Percentiles rank a stretch among this genome's conserved stretches.
These are phyloP conservation scores for Fusarium camptoceras DNA, from an alignment of 2,329 filamentous ascomycete genomes.

Conservation along the genomic window DNA sequence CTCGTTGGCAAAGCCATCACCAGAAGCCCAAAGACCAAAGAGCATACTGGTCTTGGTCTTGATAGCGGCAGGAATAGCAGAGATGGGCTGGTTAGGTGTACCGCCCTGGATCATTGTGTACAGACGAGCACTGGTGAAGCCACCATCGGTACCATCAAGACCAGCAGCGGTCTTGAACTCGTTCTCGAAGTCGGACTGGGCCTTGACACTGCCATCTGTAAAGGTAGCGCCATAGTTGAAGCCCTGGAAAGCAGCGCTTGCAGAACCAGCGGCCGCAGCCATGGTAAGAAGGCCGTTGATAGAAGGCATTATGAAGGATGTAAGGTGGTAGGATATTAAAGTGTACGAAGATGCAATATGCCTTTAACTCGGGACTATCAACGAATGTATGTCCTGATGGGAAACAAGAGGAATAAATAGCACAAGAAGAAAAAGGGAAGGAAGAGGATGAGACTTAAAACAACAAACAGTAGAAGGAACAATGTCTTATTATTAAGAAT, in stretches of 20 bases:
- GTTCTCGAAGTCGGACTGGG: conserved; percentile 73
- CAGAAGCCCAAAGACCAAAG: conserved; percentile 86
- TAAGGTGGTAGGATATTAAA: neutral
- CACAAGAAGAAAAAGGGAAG: conserved; percentile 1
- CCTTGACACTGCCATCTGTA: conserved; percentile 69
- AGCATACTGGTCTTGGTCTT: conserved; percentile 81
- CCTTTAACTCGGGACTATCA: conserved; percentile 8
- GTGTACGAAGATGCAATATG: neutral
- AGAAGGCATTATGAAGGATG: conserved; percentile 49
- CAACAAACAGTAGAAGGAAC: neutral
- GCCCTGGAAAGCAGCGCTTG: conserved; percentile 64
- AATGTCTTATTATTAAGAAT: conserved; percentile 6
- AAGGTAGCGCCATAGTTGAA: conserved; percentile 80
- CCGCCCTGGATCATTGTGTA: conserved; percentile 81
- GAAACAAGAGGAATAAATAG: conserved; percentile 1
- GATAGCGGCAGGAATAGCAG: conserved; percentile 85
- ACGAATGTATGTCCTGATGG: conserved; percentile 31
- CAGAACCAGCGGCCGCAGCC: conserved; percentile 51
- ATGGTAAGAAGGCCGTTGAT: conserved; percentile 50
- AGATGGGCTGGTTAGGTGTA: conserved; percentile 72
- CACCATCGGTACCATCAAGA: conserved; percentile 71
- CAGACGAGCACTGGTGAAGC: conserved; percentile 76
- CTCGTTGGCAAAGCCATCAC: conserved; percentile 78
- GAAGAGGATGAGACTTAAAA: neutral
- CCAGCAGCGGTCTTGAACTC: conserved; percentile 75